These are phyloP conservation scores for Chrysosporium queenslandicum DNA, from an alignment of 2,329 filamentous ascomycete genomes.

Conservation along the genomic window DNA sequence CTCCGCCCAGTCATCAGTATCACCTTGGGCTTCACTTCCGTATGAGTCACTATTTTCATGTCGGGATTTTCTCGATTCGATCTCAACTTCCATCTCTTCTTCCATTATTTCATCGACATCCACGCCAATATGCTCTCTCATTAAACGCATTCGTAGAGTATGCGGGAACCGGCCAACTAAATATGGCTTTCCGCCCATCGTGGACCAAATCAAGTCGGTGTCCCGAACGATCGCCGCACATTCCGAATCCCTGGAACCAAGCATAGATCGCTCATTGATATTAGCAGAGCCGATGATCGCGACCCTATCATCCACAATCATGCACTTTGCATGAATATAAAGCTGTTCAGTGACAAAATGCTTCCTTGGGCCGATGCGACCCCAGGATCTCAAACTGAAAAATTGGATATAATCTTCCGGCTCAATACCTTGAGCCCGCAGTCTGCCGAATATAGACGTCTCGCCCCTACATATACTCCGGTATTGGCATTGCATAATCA, in stretches of 20 bases:
- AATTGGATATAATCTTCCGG: constrained; percentile 76
- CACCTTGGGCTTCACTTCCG: constrained; percentile 18
- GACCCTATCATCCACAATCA: constrained; percentile 68
- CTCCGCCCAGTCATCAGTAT: constrained; percentile 28
- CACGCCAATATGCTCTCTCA: constrained; percentile 76
- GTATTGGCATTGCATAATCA: constrained; percentile 98
- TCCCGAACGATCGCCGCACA: constrained; percentile 82
- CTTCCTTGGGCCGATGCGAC: constrained; percentile 75
- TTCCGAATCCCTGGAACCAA: constrained; percentile 76
- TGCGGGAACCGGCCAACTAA: constrained; percentile 66
- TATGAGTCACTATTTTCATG: constrained; percentile 5
- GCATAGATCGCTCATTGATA: constrained; percentile 63
- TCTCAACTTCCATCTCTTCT: constrained; percentile 59
- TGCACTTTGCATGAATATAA: constrained; percentile 84
- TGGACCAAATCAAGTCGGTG: constrained; percentile 55
- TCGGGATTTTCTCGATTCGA: constrained; percentile 21
- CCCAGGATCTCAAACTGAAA: constrained; percentile 88
- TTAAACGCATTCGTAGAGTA: constrained; percentile 72
- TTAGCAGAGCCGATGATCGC: constrained; percentile 73
- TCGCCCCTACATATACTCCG: constrained; percentile 89
- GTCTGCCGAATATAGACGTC: constrained; percentile 76
- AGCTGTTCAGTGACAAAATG: constrained; percentile 76
- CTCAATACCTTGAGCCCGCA: constrained; percentile 63
- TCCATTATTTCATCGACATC: constrained; percentile 82
- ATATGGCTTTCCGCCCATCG: constrained; percentile 64